Base-by-base conservation (phyloP, 371 early-diverging fungal species). In the Mucor plumbeus region DNA sequence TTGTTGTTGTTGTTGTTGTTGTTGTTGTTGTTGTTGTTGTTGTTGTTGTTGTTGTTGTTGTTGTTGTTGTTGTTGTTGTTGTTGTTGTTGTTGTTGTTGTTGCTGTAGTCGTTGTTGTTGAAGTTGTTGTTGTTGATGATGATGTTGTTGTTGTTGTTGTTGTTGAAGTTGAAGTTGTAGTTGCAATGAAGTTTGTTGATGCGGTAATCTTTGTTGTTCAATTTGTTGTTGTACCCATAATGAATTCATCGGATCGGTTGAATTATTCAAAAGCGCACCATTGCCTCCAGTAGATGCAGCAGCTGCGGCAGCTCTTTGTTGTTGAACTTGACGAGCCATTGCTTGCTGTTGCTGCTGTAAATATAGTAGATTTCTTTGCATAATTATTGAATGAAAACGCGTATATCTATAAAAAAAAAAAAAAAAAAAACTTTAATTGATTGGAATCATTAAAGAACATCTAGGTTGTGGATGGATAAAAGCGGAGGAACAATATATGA, bases 291-390 rank as follows among this genome's bases (percentile, higher is more conserved):
- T 36, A 19, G 48, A 38, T 7, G 33, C 39, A 8, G 40, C 40
- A 35, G 55, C 41, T 0, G 56, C 48, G 11, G 61, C 61, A 17
- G 36, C 35, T 34, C 39, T 21, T 54, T 54, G 63, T 33, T 63
- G 63, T 40, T 63, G 63, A 10, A 50, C 55, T 54, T 63, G 63
- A 26, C 63, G 63, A 26, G 54, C 63, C 40, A 57, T 13, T 8
- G 64, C 64, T 33, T 53, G 39, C 14, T 48, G 50, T 14, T 48
- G 61, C 39, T 47, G 48, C 26, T 48, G 63, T n/a, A 63, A 15
- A 33, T 38, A 54, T 54, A 61, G 15, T 19, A 61, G 34, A 34
- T 61, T 61, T n/a, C 61, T 50, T 17, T 61, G 61, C 61, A 61
- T 61, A 17, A 14, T 31, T 19, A 19, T 21, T 13, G 10, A 31